These are phyloP conservation scores for Aspergillus heteromorphus DNA, from an alignment of 495 filamentous ascomycete genomes.

Conservation along the genomic window DNA sequence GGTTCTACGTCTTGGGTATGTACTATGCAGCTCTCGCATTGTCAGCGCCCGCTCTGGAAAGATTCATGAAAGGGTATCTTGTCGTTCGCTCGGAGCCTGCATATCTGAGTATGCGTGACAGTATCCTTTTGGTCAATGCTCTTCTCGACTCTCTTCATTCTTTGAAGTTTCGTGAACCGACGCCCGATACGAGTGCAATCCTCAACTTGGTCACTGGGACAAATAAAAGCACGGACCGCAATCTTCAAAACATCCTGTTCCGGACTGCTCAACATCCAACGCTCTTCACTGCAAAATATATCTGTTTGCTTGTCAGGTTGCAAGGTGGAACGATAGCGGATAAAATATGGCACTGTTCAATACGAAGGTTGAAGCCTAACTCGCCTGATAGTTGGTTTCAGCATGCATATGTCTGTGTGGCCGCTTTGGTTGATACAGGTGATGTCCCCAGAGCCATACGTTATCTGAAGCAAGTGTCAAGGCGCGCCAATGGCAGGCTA, in stretches of 20 bases:
- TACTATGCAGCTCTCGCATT: constrained; percentile 28
- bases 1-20: constrained; percentile 19
- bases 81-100: neutral
- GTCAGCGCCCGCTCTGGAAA: constrained; percentile 20
- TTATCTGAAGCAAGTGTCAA: constrained; percentile 25
- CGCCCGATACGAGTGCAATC: constrained; percentile 20
- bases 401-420: constrained; percentile 23
- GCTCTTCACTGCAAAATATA: constrained; percentile 8
- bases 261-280: constrained; percentile 4
- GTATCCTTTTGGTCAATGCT: constrained; percentile 15
- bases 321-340: constrained; percentile 9
- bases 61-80: constrained; percentile 19
- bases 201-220: constrained; percentile 25
- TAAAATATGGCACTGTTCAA: constrained; percentile 18
- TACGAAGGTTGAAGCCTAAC: constrained; percentile 4
- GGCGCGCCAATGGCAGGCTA: constrained; percentile 15
- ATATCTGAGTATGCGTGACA: neutral
- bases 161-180: constrained; percentile 18
- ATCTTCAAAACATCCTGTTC: constrained; percentile 20
- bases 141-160: constrained; percentile 18
- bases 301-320: constrained; percentile 22
- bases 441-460: constrained; percentile 15
- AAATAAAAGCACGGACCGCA: neutral
- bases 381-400: neutral
- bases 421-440: constrained; percentile 14